Evolutionary conservation across 371 early-diverging fungal species (phyloP).

Genomic region (Mortierella sp.): DNA sequence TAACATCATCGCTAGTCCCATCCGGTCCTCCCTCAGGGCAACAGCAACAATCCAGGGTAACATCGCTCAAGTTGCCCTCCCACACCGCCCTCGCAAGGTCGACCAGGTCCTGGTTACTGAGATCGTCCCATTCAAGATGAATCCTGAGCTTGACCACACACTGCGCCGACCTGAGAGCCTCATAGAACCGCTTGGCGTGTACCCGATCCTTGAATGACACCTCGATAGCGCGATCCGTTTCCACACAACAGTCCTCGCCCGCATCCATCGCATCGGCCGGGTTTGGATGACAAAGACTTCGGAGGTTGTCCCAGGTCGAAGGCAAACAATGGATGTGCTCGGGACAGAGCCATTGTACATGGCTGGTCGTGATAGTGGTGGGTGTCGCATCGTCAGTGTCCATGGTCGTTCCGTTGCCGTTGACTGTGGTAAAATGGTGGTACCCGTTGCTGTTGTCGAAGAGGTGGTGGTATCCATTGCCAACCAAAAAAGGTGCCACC

Average conservation of each 20-base stretch:
- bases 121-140: conserved; percentile 23
- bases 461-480: too few species aligned
- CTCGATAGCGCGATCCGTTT: conserved; percentile 23
- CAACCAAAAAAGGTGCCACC: too few species aligned
- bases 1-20: neutral
- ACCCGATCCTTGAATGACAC: conserved; percentile 17
- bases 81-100: conserved; percentile 12
- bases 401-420: neutral
- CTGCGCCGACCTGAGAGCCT: neutral
- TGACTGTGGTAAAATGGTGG: neutral
- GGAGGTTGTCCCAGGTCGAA: conserved; percentile 6
- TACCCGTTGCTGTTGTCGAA: too few species aligned
- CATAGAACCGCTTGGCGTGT: conserved; percentile 21
- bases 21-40: conserved; percentile 1
- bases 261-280: conserved; percentile 3
- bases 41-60: conserved; percentile 28
- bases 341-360: conserved; percentile 30
- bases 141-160: conserved; percentile 32
- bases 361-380: neutral
- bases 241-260: conserved; percentile 16
- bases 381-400: neutral
- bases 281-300: neutral
- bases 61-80: conserved; percentile 13
- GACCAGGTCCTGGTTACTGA: conserved; percentile 27
- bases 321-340: conserved; percentile 12